Conservation (phyloP, 768 basidiomycete species). For the Russula dissimulans region DNA sequence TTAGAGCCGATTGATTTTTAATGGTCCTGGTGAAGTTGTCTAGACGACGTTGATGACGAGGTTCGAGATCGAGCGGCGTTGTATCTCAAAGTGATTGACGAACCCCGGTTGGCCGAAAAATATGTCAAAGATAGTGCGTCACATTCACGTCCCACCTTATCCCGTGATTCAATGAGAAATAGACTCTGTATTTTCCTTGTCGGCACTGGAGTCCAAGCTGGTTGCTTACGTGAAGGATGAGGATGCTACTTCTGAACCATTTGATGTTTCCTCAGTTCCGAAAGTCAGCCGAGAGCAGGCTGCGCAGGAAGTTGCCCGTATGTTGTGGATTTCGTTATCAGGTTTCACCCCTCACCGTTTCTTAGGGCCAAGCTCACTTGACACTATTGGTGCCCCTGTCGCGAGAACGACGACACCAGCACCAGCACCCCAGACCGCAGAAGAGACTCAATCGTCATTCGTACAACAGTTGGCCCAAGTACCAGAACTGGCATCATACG, state of each 20-base stretch:
- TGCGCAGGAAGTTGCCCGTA: constrained; percentile 80
- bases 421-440: constrained; percentile 71
- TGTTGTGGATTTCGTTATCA: constrained; percentile 26
- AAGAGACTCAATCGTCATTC: constrained; percentile 84
- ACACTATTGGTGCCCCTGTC: constrained; percentile 69
- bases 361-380: constrained; percentile 74
- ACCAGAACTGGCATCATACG: constrained; percentile 79
- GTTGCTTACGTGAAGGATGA: constrained; percentile 90
- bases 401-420: constrained; percentile 47
- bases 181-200: constrained; percentile 94
- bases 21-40: constrained; percentile 46
- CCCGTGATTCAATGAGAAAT: constrained; percentile 6
- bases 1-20: constrained; percentile 5
- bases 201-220: constrained; percentile 81
- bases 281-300: constrained; percentile 93
- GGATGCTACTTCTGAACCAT: constrained; percentile 56
- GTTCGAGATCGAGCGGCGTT: constrained; percentile 95
- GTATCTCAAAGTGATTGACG: constrained; percentile 79
- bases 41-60: constrained; percentile 98
- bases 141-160: not conserved
- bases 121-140: constrained; percentile 86
- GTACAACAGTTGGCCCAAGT: constrained; percentile 77
- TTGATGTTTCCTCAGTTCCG: constrained; percentile 79
- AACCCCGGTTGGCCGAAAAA: constrained; percentile 67
- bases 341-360: not conserved